Conservation (phyloP, 352 stramenopile genomes). For the Thalassiosira mediterranea region DNA sequence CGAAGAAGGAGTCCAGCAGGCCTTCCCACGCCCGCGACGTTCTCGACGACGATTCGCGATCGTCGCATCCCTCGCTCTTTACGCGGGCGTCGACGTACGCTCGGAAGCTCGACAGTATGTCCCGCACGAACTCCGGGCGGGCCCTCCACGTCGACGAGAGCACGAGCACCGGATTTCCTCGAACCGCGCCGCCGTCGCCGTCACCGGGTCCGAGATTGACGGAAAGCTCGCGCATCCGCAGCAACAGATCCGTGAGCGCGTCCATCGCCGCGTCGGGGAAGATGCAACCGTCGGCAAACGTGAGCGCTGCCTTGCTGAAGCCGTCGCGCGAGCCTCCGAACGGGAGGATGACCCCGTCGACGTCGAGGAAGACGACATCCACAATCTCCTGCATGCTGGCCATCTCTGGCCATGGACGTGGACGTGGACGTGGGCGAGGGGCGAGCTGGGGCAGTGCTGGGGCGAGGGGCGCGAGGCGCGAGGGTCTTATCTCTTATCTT, state of each 20-base stretch:
- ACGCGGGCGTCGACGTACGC: conserved; percentile 27
- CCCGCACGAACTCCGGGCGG: conserved; percentile 44
- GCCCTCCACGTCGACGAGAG: conserved; percentile 73
- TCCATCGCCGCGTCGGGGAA: conserved; percentile 51
- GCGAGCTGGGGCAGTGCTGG: too few relatives aligned
- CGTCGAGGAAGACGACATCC: conserved; percentile 74
- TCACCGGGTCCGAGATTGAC: conserved; percentile 10
- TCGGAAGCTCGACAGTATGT: conserved; percentile 62
- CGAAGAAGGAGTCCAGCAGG: conserved; percentile 54
- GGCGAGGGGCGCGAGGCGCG: too few relatives aligned
- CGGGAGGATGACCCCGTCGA: conserved; percentile 74
- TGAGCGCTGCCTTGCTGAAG: not conserved
- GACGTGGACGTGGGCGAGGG: too few relatives aligned
- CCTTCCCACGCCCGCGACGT: conserved; percentile 20
- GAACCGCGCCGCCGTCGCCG: conserved; percentile 4
- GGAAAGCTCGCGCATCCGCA: conserved; percentile 7
- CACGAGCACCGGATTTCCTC: conserved; percentile 48
- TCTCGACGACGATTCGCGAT: not conserved
- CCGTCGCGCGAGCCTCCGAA: conserved; percentile 40
- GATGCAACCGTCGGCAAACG: conserved; percentile 29
- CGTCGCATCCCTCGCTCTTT: not conserved
- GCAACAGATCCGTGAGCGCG: conserved; percentile 41
- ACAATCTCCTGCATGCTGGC: too few relatives aligned
- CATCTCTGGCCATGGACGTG: too few relatives aligned
- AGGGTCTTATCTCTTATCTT: too few relatives aligned